Conservation (phyloP, 2,329 filamentous ascomycete species). For the Orbilia quercus region DNA sequence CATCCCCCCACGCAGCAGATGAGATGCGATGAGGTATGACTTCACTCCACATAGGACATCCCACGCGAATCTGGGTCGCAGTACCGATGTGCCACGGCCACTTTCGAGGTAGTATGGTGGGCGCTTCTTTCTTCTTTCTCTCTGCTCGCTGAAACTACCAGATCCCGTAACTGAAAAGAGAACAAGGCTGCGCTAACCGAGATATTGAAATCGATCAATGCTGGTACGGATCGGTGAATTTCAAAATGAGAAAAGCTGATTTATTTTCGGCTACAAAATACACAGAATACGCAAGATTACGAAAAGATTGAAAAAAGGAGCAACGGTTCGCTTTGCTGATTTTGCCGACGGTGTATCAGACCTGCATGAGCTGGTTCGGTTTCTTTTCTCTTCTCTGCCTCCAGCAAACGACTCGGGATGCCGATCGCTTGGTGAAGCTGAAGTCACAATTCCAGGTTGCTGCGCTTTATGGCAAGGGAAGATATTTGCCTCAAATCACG, state of each 20-base stretch:
- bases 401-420: slow-evolving; percentile 10
- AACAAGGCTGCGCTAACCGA: slow-evolving; percentile 40
- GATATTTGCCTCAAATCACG: slow-evolving; percentile 46
- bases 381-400: neutral
- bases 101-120: slow-evolving; percentile 37
- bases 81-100: slow-evolving; percentile 49
- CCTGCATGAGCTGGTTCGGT: slow-evolving; percentile 6
- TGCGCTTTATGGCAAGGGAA: slow-evolving; percentile 10
- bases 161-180: slow-evolving; percentile 51
- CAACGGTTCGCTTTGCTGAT: slow-evolving; percentile 7
- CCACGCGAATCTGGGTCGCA: slow-evolving; percentile 49
- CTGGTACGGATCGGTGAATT: slow-evolving; percentile 10
- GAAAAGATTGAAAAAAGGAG: slow-evolving; percentile 1
- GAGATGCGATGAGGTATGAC: slow-evolving; percentile 54
- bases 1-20: slow-evolving; percentile 31
- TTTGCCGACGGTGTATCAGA: slow-evolving; percentile 12
- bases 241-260: neutral
- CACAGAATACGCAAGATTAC: neutral
- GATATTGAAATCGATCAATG: slow-evolving; percentile 17
- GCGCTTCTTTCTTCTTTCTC: slow-evolving; percentile 13
- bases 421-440: slow-evolving; percentile 29
- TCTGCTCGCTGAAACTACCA: slow-evolving; percentile 50
- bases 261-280: slow-evolving; percentile 9
- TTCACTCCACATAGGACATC: slow-evolving; percentile 39
- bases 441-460: slow-evolving; percentile 2